These are phyloP conservation scores for Mycena belliarum DNA, from an alignment of 768 basidiomycete species.

Conservation along the genomic window DNA sequence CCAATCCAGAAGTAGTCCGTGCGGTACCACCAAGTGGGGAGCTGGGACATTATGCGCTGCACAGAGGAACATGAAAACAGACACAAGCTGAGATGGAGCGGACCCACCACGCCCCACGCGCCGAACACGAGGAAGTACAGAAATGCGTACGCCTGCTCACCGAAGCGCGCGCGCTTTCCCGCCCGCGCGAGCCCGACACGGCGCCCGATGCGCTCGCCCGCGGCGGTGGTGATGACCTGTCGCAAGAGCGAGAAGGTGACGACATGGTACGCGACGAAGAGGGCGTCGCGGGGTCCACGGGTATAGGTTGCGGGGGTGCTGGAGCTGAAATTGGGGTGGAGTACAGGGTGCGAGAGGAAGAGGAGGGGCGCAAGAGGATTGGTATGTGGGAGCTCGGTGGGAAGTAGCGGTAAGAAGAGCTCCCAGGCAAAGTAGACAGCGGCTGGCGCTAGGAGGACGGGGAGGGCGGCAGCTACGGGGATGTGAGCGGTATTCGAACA, in stretches of 20 bases:
- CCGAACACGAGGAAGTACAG: conserved; percentile 76
- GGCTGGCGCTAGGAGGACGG: conserved; percentile 60
- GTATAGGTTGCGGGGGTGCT: conserved; percentile 60
- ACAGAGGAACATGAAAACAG: neutral
- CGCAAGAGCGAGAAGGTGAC: conserved; percentile 87
- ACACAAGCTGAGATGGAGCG: neutral
- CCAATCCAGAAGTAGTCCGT: conserved; percentile 86
- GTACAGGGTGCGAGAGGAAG: conserved; percentile 69
- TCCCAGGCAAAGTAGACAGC: conserved; percentile 68
- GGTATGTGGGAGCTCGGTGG: conserved; percentile 35
- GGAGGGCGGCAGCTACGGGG: conserved; percentile 41
- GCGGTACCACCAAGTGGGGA: conserved; percentile 85
- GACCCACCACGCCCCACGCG: conserved; percentile 74
- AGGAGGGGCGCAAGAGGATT: conserved; percentile 79
- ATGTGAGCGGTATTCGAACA: no score
- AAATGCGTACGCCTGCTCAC: conserved; percentile 87
- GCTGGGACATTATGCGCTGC: conserved; percentile 77
- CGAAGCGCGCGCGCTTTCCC: conserved; percentile 78
- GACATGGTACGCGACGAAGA: conserved; percentile 83
- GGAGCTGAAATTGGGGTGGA: no score
- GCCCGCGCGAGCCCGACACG: conserved; percentile 66
- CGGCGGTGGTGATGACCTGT: conserved; percentile 63
- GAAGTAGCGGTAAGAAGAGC: conserved; percentile 34
- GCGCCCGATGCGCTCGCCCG: conserved; percentile 67
- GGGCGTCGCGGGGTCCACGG: conserved; percentile 72